Evolutionary conservation across 2,329 filamentous ascomycete genomes (phyloP).

Genomic region (Beauveria sp.): DNA sequence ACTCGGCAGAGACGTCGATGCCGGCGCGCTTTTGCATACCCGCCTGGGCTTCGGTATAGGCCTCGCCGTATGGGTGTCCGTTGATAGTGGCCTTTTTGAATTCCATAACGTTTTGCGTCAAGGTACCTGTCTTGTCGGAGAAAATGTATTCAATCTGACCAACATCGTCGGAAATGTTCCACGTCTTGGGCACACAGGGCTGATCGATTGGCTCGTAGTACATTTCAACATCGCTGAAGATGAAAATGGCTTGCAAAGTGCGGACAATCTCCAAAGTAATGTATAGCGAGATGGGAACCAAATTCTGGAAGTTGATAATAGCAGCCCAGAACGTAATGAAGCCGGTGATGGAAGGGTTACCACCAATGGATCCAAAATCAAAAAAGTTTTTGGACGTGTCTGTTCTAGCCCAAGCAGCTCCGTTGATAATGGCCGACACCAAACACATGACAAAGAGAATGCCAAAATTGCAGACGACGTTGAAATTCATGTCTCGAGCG

Average conservation of each 20-base stretch:
- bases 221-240: conserved; percentile 93
- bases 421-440: conserved; percentile 75
- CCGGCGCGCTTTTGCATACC: conserved; percentile 92
- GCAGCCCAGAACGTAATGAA: conserved; percentile 97
- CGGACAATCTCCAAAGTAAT: conserved; percentile 95
- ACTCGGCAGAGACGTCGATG: conserved; percentile 77
- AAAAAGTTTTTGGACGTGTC: conserved; percentile 74
- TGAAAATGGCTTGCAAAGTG: conserved; percentile 89
- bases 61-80: conserved; percentile 92
- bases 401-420: conserved; percentile 67
- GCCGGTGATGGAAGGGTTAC: conserved; percentile 67
- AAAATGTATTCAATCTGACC: conserved; percentile 99
- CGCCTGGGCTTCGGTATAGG: conserved; percentile 93
- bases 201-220: conserved; percentile 94
- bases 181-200: conserved; percentile 92
- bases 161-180: conserved; percentile 98
- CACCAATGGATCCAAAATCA: conserved; percentile 77
- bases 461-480: conserved; percentile 93
- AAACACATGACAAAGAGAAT: conserved; percentile 87
- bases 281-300: conserved; percentile 96
- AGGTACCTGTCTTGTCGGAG: conserved; percentile 92
- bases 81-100: conserved; percentile 99
- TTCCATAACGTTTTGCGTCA: conserved; percentile 98
- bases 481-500: conserved; percentile 90
- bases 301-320: conserved; percentile 93